phyloP scores from a whole-genome alignment of 352 stramenopile species.

The Globisporangium rhizosaccharum region DNA sequence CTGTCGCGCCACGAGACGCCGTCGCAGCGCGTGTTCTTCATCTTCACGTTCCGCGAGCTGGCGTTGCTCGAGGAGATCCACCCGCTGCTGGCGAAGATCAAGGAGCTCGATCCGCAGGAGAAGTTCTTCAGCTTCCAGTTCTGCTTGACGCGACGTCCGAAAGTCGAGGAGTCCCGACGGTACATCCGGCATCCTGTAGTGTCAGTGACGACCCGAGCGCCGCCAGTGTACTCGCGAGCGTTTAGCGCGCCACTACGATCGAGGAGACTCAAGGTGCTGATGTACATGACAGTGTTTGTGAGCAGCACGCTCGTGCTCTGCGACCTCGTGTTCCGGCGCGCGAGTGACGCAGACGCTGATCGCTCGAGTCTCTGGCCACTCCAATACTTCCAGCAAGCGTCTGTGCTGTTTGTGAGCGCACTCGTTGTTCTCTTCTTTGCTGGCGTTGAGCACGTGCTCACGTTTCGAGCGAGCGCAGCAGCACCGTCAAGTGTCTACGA shows the following conservation, averaged over 20 bases:
- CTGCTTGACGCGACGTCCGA: conserved; percentile 15
- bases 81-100: conserved; percentile 12
- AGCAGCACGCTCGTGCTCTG: not conserved
- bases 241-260: not conserved
- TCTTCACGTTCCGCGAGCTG: conserved; percentile 23
- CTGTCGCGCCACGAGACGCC: not conserved
- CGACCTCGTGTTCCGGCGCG: too few species aligned
- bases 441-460: not conserved
- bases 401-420: conserved; percentile 11
- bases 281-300: not conserved
- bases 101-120: conserved; percentile 12
- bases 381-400: conserved; percentile 16
- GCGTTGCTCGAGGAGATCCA: conserved; percentile 19
- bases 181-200: not conserved
- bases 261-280: not conserved
- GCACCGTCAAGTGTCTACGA: not conserved
- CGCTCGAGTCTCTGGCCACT: conserved; percentile 21
- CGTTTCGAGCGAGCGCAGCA: not conserved
- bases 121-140: conserved; percentile 21
- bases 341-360: conserved; percentile 7
- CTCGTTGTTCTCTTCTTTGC: not conserved
- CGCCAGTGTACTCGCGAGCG: not conserved
- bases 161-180: not conserved
- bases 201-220: not conserved
- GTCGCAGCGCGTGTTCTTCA: conserved; percentile 14